Conservation (phyloP, 768 basidiomycete species). For the Suillus subluteus region DNA sequence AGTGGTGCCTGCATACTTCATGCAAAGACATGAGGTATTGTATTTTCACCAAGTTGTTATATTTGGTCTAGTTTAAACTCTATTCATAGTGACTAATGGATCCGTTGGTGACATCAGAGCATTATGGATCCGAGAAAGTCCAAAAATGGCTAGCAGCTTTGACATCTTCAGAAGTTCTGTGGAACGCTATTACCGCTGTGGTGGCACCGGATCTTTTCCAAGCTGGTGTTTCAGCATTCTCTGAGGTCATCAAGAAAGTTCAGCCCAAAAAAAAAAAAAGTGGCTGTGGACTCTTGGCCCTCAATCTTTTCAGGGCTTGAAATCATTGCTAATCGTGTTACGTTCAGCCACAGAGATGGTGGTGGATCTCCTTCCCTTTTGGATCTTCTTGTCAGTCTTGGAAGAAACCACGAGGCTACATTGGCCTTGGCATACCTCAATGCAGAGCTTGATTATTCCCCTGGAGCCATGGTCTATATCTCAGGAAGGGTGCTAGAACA, state of each 20-base stretch:
- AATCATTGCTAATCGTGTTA: constrained; percentile 1
- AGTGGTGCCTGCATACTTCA: not conserved
- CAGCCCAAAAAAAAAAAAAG: not conserved
- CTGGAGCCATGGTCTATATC: constrained; percentile 23
- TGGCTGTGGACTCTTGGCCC: constrained; percentile 1
- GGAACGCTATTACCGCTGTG: not conserved
- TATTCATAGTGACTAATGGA: not conserved
- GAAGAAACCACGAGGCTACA: not conserved
- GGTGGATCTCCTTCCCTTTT: not conserved
- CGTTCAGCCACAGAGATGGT: constrained; percentile 1
- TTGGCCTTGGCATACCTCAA: not conserved
- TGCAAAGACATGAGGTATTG: constrained; percentile 2
- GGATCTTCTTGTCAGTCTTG: not conserved
- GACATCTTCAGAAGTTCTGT: constrained; percentile 1
- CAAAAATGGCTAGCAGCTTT: not conserved
- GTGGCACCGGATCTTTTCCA: not conserved
- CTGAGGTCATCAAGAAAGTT: not conserved
- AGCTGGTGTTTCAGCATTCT: not conserved
- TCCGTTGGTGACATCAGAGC: not conserved
- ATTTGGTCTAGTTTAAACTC: not conserved
- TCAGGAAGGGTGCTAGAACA: constrained; percentile 12
- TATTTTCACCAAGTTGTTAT: not conserved
- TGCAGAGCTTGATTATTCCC: not conserved
- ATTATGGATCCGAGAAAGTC: not conserved
- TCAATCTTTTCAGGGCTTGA: constrained; percentile 7